Base-by-base conservation (phyloP, 2,329 filamentous ascomycete species). In the Ophiocordyceps australis region DNA sequence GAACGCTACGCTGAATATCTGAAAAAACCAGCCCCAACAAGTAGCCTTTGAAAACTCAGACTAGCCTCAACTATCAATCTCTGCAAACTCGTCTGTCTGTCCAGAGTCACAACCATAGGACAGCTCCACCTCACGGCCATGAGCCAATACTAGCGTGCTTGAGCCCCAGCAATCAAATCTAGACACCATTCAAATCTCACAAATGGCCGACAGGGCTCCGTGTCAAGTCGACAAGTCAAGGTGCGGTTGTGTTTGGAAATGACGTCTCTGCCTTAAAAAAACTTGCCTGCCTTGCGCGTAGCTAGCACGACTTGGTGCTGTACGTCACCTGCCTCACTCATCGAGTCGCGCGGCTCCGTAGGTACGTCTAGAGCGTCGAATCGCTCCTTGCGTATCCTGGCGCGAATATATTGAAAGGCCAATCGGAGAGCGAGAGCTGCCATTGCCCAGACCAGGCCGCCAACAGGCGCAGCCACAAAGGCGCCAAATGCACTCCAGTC, bases 401-500 rank as follows among this genome's bases (percentile, higher is more conserved):
- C 66, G 33, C 53, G 38, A 15, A 59, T 30, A 38, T 58, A 81
- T 36, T 72, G 66, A 26, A 65, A 62, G 0, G 50, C 45, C 21
- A 85, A 46, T 16, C 80, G 62, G 22, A 72, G 38, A 10, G 40
- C 58, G 19, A 78, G 60, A 5, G 74, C 76, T 3, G 57, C 63
- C 22, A 72, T 61, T 1, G 69, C 76, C 65, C 74, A 85, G 18
- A 85, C 49, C 12, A 86, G 40, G 14, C 76, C 76, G 2, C 80
- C 80, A 3, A 85, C 50, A 0, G 80, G 80, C 0, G 80, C 79
- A 8, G 75, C 77, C 5, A 86, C 73, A 39, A 86, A 89, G 5
- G 79, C 78, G 38, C 79, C 80, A 46, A 89, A 89, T 2, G 66
- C 76, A 33, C 70, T 75, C 81, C 81, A 89, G 46, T 86, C 79